Evolutionary conservation across 306 rosid genomes (phyloP), one percentile per base, ranked within the genome.

Genomic region (Vigna unguiculata): DNA sequence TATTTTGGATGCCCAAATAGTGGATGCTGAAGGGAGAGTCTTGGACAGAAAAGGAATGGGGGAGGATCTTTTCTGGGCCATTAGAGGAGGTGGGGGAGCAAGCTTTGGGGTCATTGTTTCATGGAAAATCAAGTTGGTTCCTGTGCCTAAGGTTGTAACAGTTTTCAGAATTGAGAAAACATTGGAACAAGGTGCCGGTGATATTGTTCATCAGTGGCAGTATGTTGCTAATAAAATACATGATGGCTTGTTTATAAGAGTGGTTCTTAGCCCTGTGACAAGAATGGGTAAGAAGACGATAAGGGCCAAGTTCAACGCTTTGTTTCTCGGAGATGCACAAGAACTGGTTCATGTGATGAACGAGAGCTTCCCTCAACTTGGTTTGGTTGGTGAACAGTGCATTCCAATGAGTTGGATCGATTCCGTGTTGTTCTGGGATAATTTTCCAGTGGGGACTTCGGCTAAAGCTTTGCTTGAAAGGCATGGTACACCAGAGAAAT

Each of bases 21-120:
- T 92, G 6, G 93, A 88, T 76, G 87, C 46, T 66, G 71, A 70
- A 51, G 97, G 91, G 4, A 87, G 81, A 14, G 21, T 87, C 20
- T 34, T 92, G 49, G 90, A 87, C 17, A 81, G 91, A 71, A 36
- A 67, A 54, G 77, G 88, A 40, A 92, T 92, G 97, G 96, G 97
- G 16, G 96, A 90, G 40, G 92, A 90, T 83, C 86, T 92, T 72
- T 92, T 92, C 15, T 92, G 97, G 97, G 96, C 96, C 14, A 87
- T 92, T 77, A 87, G 86, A 82, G 96, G 97, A 8, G 96, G 93
- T 9, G 97, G 97, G 47, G 93, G 92, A 20, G 97, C 92, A 20
- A 90, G 97, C 66, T 92, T 90, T 51, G 97, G 93, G 0, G 87
- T 90, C 12, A 53, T 90, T 15, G 85, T 85, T 84, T 88, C 95